phyloP scores from a whole-genome alignment of 1,284 basidiomycete species.

The Ustilago trichophora region DNA sequence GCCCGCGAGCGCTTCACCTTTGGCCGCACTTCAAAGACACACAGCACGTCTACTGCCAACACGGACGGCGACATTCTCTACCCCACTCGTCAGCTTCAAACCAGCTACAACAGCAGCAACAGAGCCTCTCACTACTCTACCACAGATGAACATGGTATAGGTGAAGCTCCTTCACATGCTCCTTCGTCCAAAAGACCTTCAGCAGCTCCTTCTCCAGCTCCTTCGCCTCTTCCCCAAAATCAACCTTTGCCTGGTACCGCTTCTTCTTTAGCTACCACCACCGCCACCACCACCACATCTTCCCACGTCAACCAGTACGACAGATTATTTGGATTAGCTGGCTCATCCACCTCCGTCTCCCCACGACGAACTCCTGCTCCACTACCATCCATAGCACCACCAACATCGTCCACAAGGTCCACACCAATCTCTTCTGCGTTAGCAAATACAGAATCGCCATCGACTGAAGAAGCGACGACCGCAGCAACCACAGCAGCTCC shows the following conservation, averaged over 20 bases:
- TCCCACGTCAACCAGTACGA: slow-evolving; percentile 35
- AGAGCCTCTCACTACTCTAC: slow-evolving; percentile 15
- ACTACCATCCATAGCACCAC: neutral
- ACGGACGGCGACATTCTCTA: slow-evolving; percentile 18
- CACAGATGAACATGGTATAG: slow-evolving; percentile 20
- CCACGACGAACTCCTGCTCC: neutral
- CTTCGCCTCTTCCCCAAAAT: neutral
- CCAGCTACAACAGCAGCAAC: neutral
- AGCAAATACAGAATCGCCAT: neutral
- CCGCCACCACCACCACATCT: neutral
- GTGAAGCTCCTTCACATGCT: slow-evolving; percentile 20
- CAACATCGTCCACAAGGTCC: neutral
- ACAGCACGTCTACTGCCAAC: neutral
- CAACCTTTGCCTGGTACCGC: neutral
- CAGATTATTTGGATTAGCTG: slow-evolving; percentile 9
- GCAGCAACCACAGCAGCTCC: no score
- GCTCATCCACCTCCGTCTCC: slow-evolving; percentile 7
- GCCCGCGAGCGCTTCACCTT: slow-evolving; percentile 10
- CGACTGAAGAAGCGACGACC: no score
- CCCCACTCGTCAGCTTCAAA: slow-evolving; percentile 1
- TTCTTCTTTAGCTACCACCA: slow-evolving; percentile 1
- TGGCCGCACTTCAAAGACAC: slow-evolving; percentile 8
- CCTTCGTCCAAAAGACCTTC: neutral
- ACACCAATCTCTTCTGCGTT: neutral
- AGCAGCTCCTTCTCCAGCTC: no score